Conservation (phyloP, 441 rosid species). For the Eruca vesicaria region DNA sequence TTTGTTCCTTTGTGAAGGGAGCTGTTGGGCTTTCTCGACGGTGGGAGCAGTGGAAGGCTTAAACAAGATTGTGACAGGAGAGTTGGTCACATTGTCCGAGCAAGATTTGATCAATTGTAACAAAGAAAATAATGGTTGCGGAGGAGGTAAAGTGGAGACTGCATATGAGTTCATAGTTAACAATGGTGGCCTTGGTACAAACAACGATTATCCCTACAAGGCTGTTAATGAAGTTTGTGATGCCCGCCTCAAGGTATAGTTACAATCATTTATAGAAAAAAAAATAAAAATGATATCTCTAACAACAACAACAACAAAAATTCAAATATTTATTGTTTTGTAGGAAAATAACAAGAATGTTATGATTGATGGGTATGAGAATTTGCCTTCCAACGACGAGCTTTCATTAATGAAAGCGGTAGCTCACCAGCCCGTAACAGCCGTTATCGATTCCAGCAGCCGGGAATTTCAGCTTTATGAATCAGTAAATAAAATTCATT, state of each 20-base stretch:
- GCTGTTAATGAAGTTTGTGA: slow-evolving; percentile 31
- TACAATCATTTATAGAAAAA: background rate
- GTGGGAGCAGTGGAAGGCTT: slow-evolving; percentile 86
- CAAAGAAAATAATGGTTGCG: slow-evolving; percentile 51
- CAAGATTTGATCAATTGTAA: slow-evolving; percentile 90
- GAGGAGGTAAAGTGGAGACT: slow-evolving; percentile 41
- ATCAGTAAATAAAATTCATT: slow-evolving; percentile 2
- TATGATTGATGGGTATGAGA: slow-evolving; percentile 38
- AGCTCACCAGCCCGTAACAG: slow-evolving; percentile 45
- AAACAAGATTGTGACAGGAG: slow-evolving; percentile 72
- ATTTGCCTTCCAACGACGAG: slow-evolving; percentile 40
- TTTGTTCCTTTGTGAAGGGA: slow-evolving; percentile 45
- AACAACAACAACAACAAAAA: background rate
- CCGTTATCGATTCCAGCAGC: slow-evolving; percentile 43
- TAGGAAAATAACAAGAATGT: slow-evolving; percentile 38
- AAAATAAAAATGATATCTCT: background rate
- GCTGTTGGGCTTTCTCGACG: slow-evolving; percentile 95
- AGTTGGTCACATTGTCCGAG: slow-evolving; percentile 66
- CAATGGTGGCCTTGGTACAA: slow-evolving; percentile 41
- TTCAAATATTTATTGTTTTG: background rate
- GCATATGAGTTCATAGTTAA: slow-evolving; percentile 42
- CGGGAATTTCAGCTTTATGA: slow-evolving; percentile 43
- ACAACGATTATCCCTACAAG: slow-evolving; percentile 40
- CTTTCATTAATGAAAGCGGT: slow-evolving; percentile 41
- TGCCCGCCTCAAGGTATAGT: slow-evolving; percentile 16